These are phyloP conservation scores for Solanum paucissectum DNA, from an alignment of 257 asterid genomes.

Conservation along the genomic window DNA sequence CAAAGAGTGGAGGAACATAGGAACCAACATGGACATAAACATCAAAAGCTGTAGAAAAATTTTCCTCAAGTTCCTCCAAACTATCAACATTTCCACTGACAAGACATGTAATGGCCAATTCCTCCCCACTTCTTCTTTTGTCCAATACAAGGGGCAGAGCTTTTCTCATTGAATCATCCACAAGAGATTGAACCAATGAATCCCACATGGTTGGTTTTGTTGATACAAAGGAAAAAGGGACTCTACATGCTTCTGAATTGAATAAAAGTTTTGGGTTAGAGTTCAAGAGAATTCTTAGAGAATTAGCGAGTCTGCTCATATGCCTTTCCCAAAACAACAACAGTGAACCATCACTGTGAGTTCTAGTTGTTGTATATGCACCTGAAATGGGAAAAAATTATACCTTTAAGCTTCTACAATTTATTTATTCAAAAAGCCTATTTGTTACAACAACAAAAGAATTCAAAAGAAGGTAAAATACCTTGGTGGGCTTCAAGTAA, in stretches of 20 bases:
- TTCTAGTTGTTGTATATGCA: slow-evolving; percentile 92
- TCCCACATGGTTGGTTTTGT: slow-evolving; percentile 34
- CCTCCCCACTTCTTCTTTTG: slow-evolving; percentile 45
- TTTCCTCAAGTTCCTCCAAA: slow-evolving; percentile 16
- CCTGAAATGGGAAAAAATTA: slow-evolving; percentile 33
- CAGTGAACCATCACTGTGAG: slow-evolving; percentile 52
- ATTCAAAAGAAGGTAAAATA: slow-evolving; percentile 2
- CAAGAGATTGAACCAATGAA: slow-evolving; percentile 39
- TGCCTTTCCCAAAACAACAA: slow-evolving; percentile 85
- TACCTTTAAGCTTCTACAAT: not conserved
- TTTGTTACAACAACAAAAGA: not conserved
- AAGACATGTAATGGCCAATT: slow-evolving; percentile 59
- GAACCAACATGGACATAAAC: slow-evolving; percentile 63
- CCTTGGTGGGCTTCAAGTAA: slow-evolving; percentile 75
- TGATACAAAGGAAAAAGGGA: slow-evolving; percentile 12
- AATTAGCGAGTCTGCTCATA: slow-evolving; percentile 53
- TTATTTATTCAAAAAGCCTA: not conserved
- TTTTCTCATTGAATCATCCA: slow-evolving; percentile 53
- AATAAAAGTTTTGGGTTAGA: slow-evolving; percentile 44
- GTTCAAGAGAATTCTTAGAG: slow-evolving; percentile 39
- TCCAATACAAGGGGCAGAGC: slow-evolving; percentile 37
- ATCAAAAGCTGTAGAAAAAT: slow-evolving; percentile 37
- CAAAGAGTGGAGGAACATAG: slow-evolving; percentile 58
- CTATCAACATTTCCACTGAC: slow-evolving; percentile 53
- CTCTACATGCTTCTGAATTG: not conserved